Evolutionary conservation across 805 yeast genomes (phyloP), one percentile per base, ranked within the genome.

Genomic region (Suhomyces vadensis): DNA sequence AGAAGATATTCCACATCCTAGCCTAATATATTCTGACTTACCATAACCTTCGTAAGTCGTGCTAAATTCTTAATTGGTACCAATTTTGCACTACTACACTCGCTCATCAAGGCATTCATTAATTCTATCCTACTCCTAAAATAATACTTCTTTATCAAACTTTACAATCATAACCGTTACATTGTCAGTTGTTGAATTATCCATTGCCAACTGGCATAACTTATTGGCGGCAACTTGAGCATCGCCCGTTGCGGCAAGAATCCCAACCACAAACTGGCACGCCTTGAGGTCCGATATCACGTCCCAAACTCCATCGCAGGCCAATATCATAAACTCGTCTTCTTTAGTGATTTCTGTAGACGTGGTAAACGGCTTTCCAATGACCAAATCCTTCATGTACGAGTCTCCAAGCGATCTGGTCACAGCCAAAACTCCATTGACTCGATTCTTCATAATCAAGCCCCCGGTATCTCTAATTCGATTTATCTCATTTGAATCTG

Each of bases 281-380:
- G 98, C 98, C 44, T 79, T 78, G 51, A 81, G 85, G 60, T 94
- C 99, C 6, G 82, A 74, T 41, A 91, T 77, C 4, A 92, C 97
- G 63, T 92, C 99, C 98, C 98, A 92, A 8, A 92, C 69, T 0
- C 99, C 99, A 64, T 92, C 99, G 63, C 98, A 94, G 0, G 97
- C 98, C 47, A 92, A 69, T 39, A 92, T 90, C 57, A 92, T 63
- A 58, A 87, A 88, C 53, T 85, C 85, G 61, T 91, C 97, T 8
- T 68, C 71, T 1, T 64, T 64, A 19, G 74, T 74, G 23, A 94
- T 71, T 56, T 83, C 89, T 1, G 95, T 89, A 37, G 89, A 81
- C 0, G 98, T 88, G 0, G 99, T 92, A 59, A 85, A 92, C 1
- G 99, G 99, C 43, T 82, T 81, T 0, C 97, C 96, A 24, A 89